These are phyloP conservation scores for Hirschioporus abietinus DNA, from an alignment of 768 basidiomycete genomes.

Conservation along the genomic window DNA sequence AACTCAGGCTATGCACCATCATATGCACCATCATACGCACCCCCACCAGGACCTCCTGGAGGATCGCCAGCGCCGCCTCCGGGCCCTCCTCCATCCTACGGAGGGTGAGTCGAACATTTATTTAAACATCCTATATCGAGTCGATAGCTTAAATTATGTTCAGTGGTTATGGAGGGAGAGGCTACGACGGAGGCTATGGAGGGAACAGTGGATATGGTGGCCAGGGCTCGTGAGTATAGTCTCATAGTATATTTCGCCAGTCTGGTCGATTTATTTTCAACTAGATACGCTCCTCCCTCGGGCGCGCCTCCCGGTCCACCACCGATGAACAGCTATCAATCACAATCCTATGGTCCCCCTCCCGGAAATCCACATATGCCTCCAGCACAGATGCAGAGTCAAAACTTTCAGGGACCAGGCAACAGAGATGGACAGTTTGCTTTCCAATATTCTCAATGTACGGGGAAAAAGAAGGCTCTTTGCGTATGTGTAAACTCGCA, in stretches of 20 bases:
- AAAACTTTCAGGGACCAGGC: conserved; percentile 44
- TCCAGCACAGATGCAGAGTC: conserved; percentile 52
- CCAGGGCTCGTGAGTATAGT: neutral
- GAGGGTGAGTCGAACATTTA: neutral
- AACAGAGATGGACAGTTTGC: conserved; percentile 49
- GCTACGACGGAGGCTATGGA: neutral
- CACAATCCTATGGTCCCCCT: conserved; percentile 3
- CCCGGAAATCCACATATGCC: conserved; percentile 25
- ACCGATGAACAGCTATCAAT: neutral
- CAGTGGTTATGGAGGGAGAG: neutral
- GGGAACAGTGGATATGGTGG: neutral
- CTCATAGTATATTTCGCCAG: neutral
- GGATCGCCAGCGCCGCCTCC: neutral
- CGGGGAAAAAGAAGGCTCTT: conserved; percentile 81
- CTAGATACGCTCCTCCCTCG: neutral
- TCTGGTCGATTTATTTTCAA: neutral
- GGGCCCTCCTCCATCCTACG: neutral
- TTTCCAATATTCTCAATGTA: conserved; percentile 90
- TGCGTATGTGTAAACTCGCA: conserved; percentile 46
- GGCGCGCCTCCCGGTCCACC: neutral
- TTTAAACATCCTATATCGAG: neutral
- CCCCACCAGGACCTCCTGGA: neutral
- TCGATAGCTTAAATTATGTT: neutral
- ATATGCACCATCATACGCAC: conserved; percentile 1
- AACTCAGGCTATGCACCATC: neutral